Evolutionary conservation across 306 rosid species (phyloP).

Genomic region (Trichosanthes truncata): DNA sequence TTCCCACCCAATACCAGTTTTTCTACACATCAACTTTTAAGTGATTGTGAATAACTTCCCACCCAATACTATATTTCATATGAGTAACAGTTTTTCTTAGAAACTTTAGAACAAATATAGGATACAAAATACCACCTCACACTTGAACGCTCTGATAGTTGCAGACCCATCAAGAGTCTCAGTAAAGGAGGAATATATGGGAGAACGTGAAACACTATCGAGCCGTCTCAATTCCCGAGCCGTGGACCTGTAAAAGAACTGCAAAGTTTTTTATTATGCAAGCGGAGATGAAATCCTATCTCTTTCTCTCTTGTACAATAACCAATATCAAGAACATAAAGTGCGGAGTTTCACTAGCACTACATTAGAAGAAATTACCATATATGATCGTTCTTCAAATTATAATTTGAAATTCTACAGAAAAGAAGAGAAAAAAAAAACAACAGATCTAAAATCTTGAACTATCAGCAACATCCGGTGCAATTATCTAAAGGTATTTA

Average conservation of each 20-base stretch:
- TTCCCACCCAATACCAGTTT: background rate
- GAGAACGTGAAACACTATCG: conserved; percentile 96
- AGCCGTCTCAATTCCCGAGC: conserved; percentile 87
- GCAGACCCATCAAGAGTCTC: conserved; percentile 92
- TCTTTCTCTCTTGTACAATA: background rate
- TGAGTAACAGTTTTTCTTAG: background rate
- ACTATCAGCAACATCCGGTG: background rate
- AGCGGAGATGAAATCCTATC: background rate
- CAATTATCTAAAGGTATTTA: background rate
- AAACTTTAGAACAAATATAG: background rate
- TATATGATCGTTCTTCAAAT: background rate
- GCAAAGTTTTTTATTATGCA: conserved; percentile 18
- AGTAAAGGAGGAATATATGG: conserved; percentile 83
- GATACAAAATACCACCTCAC: conserved; percentile 41
- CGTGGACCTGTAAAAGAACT: conserved; percentile 94
- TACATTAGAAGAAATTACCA: background rate
- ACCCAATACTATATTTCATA: background rate
- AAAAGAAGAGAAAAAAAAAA: background rate
- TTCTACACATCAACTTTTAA: background rate
- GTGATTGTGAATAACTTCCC: background rate
- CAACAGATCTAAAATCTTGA: background rate
- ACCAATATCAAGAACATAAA: background rate
- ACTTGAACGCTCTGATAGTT: conserved; percentile 78
- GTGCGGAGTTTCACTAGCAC: background rate
- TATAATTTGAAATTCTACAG: background rate